phyloP scores from a whole-genome alignment of 2,329 filamentous ascomycete genomes.

The Ciborinia camelliae region DNA sequence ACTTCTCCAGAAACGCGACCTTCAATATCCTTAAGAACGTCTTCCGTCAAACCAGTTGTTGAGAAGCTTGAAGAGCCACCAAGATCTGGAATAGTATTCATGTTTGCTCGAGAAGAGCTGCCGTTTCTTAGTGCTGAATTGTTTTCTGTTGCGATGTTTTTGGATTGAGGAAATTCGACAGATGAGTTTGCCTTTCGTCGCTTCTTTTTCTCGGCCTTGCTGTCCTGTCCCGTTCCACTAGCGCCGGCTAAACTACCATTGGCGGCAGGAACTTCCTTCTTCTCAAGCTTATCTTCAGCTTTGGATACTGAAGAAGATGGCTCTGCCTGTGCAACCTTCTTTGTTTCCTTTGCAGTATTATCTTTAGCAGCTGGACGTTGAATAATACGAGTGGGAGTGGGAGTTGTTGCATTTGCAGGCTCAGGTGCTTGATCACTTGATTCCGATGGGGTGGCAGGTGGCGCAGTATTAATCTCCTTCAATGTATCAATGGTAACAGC shows the following conservation, averaged over 20 bases:
- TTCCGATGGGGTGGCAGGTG: slow-evolving; percentile 19
- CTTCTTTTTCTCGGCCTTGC: slow-evolving; percentile 62
- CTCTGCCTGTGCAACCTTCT: slow-evolving; percentile 30
- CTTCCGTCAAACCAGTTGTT: slow-evolving; percentile 41
- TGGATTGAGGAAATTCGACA: slow-evolving; percentile 28
- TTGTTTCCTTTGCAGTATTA: slow-evolving; percentile 29
- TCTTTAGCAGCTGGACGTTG: slow-evolving; percentile 34
- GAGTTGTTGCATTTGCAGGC: slow-evolving; percentile 24
- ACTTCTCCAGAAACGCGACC: slow-evolving; percentile 47
- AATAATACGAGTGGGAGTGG: slow-evolving; percentile 31
- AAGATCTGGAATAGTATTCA: slow-evolving; percentile 23
- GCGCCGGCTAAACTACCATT: slow-evolving; percentile 32
- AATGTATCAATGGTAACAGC: slow-evolving; percentile 68
- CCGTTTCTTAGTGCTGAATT: slow-evolving; percentile 34
- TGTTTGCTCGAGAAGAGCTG: slow-evolving; percentile 26
- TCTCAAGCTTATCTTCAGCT: slow-evolving; percentile 42
- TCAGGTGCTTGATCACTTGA: slow-evolving; percentile 19
- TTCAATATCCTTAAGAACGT: slow-evolving; percentile 47
- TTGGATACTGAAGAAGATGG: slow-evolving; percentile 26
- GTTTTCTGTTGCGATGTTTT: slow-evolving; percentile 37
- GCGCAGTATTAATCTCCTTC: slow-evolving; percentile 43
- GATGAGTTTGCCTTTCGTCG: slow-evolving; percentile 63
- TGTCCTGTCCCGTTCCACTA: slow-evolving; percentile 45
- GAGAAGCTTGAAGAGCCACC: slow-evolving; percentile 16
- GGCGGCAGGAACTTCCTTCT: slow-evolving; percentile 28